Evolutionary conservation across 257 asterid species (phyloP).

Genomic region (Gentiana straminea): DNA sequence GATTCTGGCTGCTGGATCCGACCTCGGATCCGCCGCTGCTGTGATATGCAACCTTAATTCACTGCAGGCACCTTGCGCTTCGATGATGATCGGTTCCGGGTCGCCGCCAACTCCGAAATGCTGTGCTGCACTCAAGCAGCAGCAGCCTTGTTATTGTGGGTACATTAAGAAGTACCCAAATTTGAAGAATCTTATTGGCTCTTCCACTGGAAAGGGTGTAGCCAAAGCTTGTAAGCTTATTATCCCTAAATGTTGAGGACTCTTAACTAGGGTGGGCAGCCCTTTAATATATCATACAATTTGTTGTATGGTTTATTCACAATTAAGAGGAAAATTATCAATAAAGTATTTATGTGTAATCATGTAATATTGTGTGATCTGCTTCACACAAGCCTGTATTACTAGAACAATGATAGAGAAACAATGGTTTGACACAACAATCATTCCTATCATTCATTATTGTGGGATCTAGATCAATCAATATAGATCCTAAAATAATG

Average conservation of each 20-base stretch:
- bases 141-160: conserved; percentile 26
- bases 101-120: conserved; percentile 13
- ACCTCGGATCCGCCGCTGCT: conserved; percentile 13
- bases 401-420: no score
- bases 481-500: no score
- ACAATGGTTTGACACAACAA: no score
- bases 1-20: conserved; percentile 17
- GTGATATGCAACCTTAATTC: conserved; percentile 13
- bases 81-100: conserved; percentile 1
- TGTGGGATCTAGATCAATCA: no score
- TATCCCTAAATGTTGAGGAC: conserved; percentile 20
- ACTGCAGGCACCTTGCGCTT: conserved; percentile 17
- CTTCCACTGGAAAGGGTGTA: conserved; percentile 17
- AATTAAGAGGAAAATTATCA: no score
- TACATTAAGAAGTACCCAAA: conserved; percentile 16
- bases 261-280: background rate
- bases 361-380: background rate
- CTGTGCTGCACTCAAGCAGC: conserved; percentile 21
- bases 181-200: conserved; percentile 10
- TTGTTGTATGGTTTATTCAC: background rate
- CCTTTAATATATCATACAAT: no score
- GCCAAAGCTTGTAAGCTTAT: conserved; percentile 22
- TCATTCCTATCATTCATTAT: no score
- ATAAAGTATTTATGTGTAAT: background rate
- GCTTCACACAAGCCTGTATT: background rate